phyloP scores from a whole-genome alignment of 139 green algal genomes.

The Haematococcus sp. region DNA sequence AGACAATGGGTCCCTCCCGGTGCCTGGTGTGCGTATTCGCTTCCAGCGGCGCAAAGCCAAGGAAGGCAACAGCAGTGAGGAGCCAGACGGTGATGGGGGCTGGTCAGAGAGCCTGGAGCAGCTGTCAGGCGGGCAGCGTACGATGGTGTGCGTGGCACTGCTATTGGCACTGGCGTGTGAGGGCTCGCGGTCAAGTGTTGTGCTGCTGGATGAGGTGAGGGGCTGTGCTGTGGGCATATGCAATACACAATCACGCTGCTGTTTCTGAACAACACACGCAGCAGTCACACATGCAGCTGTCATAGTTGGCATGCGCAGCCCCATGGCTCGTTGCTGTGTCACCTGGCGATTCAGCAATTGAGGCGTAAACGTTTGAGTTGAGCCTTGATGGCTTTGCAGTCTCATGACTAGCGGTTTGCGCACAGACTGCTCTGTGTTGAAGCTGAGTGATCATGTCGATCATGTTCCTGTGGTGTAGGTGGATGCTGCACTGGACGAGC shows the following conservation, averaged over 20 bases:
- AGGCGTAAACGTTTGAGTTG: too few species aligned
- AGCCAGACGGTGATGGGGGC: background rate
- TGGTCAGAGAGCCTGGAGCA: constrained; percentile 30
- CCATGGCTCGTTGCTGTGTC: too few species aligned
- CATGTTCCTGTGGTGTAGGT: constrained; percentile 19
- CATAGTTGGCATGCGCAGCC: too few species aligned
- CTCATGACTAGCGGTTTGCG: too few species aligned
- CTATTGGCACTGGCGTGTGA: constrained; percentile 43
- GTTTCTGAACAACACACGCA: too few species aligned
- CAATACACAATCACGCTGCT: too few species aligned
- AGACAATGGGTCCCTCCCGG: too few species aligned
- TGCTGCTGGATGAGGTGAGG: background rate
- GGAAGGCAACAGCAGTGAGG: background rate
- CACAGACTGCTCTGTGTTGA: too few species aligned
- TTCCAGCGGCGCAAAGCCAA: background rate
- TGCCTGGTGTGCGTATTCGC: background rate
- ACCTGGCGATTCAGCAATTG: too few species aligned
- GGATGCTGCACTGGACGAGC: constrained; percentile 63
- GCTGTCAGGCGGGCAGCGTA: constrained; percentile 63
- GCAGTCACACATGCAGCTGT: too few species aligned
- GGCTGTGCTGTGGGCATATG: background rate
- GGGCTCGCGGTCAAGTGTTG: constrained; percentile 2
- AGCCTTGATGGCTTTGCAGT: too few species aligned
- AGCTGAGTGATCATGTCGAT: too few species aligned
- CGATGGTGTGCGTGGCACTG: constrained; percentile 55